Percentiles rank a stretch among this genome's conserved stretches.
Evolutionary conservation across 1,284 basidiomycete species (phyloP).

Genomic region (Caloboletus inedulis): DNA sequence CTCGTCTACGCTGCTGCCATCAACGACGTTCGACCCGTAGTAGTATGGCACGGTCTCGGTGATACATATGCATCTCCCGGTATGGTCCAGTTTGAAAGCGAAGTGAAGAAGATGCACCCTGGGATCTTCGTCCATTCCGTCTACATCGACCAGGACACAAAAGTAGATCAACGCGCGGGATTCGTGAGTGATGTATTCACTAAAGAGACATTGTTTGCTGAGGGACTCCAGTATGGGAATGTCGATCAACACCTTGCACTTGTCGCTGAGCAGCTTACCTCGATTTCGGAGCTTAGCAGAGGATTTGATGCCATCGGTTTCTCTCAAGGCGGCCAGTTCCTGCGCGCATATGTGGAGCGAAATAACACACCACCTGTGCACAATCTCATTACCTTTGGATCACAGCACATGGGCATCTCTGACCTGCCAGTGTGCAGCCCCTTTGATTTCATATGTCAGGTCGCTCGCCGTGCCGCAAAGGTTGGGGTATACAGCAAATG

Average conservation of each 20-base stretch:
- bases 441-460: constrained; percentile 72
- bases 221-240: constrained; percentile 66
- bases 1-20: constrained; percentile 14
- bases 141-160: constrained; percentile 63
- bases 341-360: constrained; percentile 85
- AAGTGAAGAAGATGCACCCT: constrained; percentile 70
- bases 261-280: constrained; percentile 66
- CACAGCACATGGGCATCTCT: constrained; percentile 82
- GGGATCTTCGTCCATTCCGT: constrained; percentile 87
- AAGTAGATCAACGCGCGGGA: constrained; percentile 74
- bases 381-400: constrained; percentile 89
- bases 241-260: constrained; percentile 68
- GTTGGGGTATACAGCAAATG: constrained; percentile 78
- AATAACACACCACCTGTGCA: constrained; percentile 76
- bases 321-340: constrained; percentile 91
- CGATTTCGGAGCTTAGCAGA: constrained; percentile 62
- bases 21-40: constrained; percentile 59
- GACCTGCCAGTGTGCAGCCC: constrained; percentile 74
- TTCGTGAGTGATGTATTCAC: constrained; percentile 58
- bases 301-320: constrained; percentile 94
- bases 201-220: background rate
- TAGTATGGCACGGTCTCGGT: constrained; percentile 94
- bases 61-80: constrained; percentile 65
- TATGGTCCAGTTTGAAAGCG: constrained; percentile 65
- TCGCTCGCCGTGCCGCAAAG: constrained; percentile 70